Evolutionary conservation across 441 rosid genomes (phyloP).

Genomic region (Arabidopsis hybrid): DNA sequence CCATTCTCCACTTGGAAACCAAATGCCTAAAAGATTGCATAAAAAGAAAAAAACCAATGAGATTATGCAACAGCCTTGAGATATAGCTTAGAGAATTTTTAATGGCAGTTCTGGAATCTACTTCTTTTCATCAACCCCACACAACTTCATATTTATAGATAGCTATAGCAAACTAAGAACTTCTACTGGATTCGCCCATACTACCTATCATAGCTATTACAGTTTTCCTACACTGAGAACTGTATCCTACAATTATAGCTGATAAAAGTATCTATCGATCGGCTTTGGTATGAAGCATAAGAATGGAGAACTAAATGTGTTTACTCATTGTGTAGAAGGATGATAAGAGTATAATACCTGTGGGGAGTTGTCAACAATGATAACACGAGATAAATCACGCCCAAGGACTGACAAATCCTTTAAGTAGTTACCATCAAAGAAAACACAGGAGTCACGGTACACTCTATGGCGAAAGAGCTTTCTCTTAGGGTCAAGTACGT

Average conservation of each 20-base stretch:
- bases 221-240: neutral
- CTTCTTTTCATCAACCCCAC: neutral
- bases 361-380: constrained; percentile 94
- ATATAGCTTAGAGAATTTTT: neutral
- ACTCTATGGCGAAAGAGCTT: constrained; percentile 92
- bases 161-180: constrained; percentile 13
- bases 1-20: constrained; percentile 99
- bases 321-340: neutral
- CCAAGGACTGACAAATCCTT: constrained; percentile 96
- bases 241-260: neutral
- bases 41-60: neutral
- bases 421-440: constrained; percentile 90
- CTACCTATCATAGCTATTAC: neutral
- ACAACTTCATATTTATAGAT: neutral
- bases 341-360: constrained; percentile 61
- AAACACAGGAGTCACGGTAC: constrained; percentile 94
- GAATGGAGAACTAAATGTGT: neutral
- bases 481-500: constrained; percentile 96
- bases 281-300: neutral
- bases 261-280: neutral
- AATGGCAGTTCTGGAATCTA: neutral
- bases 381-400: constrained; percentile 88
- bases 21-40: constrained; percentile 65
- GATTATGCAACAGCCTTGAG: constrained; percentile 15
- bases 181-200: constrained; percentile 4